phyloP scores from a whole-genome alignment of 2,329 filamentous ascomycete genomes.

The Cladophialophora immunda region DNA sequence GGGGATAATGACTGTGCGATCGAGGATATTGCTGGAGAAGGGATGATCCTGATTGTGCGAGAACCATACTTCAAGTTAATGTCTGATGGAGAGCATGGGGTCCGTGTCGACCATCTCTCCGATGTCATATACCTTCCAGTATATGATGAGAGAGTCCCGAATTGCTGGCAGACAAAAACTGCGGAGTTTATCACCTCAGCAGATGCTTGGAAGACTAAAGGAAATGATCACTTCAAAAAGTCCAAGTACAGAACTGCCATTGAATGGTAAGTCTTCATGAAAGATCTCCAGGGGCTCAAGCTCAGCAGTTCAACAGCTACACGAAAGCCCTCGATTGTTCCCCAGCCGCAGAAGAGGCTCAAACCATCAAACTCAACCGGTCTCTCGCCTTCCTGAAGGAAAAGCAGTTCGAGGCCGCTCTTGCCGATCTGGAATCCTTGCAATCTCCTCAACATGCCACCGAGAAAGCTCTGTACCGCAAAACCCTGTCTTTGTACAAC shows the following conservation, averaged over 20 bases:
- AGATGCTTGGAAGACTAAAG: background rate
- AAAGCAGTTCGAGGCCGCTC: background rate
- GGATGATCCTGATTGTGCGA: background rate
- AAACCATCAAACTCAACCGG: background rate
- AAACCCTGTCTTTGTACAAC: background rate
- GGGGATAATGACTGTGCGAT: background rate
- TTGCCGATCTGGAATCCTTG: background rate
- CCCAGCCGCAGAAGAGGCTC: background rate
- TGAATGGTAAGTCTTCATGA: background rate
- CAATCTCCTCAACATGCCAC: background rate
- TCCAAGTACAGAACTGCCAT: background rate
- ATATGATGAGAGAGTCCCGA: background rate
- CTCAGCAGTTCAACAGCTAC: background rate
- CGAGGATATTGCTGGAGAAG: background rate
- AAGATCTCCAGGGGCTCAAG: background rate
- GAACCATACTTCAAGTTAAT: background rate
- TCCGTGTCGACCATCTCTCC: background rate
- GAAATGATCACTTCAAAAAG: background rate
- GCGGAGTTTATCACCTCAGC: background rate
- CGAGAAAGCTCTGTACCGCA: background rate
- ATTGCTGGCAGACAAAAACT: background rate
- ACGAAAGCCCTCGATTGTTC: constrained; percentile 4
- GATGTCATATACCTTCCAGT: background rate
- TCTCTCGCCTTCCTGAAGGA: background rate
- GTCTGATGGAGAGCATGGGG: background rate